phyloP scores from a whole-genome alignment of 1,139 yeast genomes.

The Kurtzmaniella quercitrusa region DNA sequence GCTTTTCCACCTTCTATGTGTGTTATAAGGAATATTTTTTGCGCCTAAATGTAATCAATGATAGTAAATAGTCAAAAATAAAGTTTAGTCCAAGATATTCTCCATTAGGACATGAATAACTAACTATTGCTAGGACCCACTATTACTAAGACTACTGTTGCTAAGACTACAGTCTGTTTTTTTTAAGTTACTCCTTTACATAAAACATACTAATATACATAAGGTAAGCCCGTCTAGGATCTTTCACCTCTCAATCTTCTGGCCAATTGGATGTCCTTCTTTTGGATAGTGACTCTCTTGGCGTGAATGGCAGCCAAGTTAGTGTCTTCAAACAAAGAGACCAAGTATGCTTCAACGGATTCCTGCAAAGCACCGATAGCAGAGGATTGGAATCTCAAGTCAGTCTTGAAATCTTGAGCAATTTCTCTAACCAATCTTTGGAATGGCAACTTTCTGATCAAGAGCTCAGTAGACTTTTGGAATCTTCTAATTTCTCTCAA shows the following conservation, averaged over 20 bases:
- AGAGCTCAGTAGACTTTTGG: slow-evolving; percentile 95
- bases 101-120: too few species aligned
- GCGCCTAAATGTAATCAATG: too few species aligned
- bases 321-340: slow-evolving; percentile 89
- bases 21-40: too few species aligned
- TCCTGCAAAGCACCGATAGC: slow-evolving; percentile 99
- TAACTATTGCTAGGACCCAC: too few species aligned
- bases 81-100: too few species aligned
- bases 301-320: slow-evolving; percentile 99
- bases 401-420: slow-evolving; percentile 97
- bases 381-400: slow-evolving; percentile 96
- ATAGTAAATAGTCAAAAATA: too few species aligned
- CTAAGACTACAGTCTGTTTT: not conserved
- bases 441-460: slow-evolving; percentile 97
- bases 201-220: slow-evolving; percentile 9
- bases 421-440: slow-evolving; percentile 98
- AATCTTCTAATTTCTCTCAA: slow-evolving; percentile 99
- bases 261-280: slow-evolving; percentile 98
- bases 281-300: slow-evolving; percentile 98
- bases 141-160: too few species aligned
- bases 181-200: slow-evolving; percentile 1
- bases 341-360: slow-evolving; percentile 96
- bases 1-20: too few species aligned
- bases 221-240: slow-evolving; percentile 39
- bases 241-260: slow-evolving; percentile 99